phyloP scores from a whole-genome alignment of 1,139 yeast genomes.

The Yamadazyma membranifaciens region DNA sequence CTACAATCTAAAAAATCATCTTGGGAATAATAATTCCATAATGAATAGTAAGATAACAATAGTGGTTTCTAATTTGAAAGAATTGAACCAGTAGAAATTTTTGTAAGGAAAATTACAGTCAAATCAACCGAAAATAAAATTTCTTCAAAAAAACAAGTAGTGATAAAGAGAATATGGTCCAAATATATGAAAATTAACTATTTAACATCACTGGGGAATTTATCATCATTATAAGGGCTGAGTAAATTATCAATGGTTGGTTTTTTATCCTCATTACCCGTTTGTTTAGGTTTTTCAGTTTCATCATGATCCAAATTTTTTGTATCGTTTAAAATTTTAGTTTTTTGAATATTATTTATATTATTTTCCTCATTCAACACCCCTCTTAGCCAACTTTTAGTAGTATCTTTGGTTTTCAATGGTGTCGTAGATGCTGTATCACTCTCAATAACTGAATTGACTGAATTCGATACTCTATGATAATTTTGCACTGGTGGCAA shows the following conservation, averaged over 20 bases:
- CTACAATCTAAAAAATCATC: too few relatives aligned
- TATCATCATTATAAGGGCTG: conserved; percentile 27
- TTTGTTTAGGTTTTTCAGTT: neutral
- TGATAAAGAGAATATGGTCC: too few relatives aligned
- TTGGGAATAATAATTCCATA: too few relatives aligned
- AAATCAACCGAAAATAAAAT: too few relatives aligned
- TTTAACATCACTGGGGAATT: conserved; percentile 16
- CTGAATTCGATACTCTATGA: conserved; percentile 12
- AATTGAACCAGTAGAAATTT: neutral
- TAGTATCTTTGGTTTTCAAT: conserved; percentile 6
- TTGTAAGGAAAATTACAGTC: too few relatives aligned
- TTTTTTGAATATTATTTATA: conserved; percentile 11
- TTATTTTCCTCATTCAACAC: conserved; percentile 15
- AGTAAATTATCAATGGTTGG: conserved; percentile 38
- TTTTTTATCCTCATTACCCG: conserved; percentile 20
- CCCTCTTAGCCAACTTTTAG: conserved; percentile 18
- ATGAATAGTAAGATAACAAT: too few relatives aligned
- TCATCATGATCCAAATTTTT: neutral
- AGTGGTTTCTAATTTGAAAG: too few relatives aligned
- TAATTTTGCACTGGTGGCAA: conserved; percentile 11
- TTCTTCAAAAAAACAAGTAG: too few relatives aligned
- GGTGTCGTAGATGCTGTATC: conserved; percentile 1
- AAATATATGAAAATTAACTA: too few relatives aligned
- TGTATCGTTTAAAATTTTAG: neutral
- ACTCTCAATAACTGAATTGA: conserved; percentile 9